Evolutionary conservation across 257 asterid species (phyloP), one percentile per base, ranked within the genome.

Genomic region (Craterostigma plantagineum): DNA sequence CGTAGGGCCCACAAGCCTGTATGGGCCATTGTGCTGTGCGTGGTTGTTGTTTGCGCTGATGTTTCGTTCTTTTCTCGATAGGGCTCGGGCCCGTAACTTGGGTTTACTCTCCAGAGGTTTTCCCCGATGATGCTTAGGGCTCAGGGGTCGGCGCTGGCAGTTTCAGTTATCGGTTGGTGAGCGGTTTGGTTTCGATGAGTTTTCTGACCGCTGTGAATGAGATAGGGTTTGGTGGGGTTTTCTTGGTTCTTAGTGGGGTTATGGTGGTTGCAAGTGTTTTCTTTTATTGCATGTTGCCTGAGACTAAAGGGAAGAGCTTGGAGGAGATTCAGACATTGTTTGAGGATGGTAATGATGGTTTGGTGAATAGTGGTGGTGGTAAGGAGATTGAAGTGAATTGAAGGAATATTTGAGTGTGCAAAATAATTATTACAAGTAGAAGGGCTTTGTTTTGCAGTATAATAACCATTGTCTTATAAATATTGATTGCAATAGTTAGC

Each of bases 11-110:
- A 64, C 1, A 72, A 75, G 40, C 92, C 92, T 0, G 30, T 9
- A 5, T 79, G 95, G 95, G 91, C 92, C 76, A 6, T n/a, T n/a
- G 85, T 69, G 0, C 5, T 79, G 35, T 76, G 82, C 11, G 78
- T 75, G 7, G 53, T 73, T 0, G 67, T 86, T 0, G 91, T 78
- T 0, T 82, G 86, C 33, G 82, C 80, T 0, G 91, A 75, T 10
- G 91, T 78, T 0, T 82, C 91, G 0, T 82, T n/a, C n/a, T 82
- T 52, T 82, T 79, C 65, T 78, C 95, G 0, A 79, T 82, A 35
- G 92, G 95, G 64, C 80, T 79, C 43, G 92, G 95, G 56, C 92
- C 95, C 7, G 66, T 82, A 2, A 79, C 92, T 0, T 75, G 95
- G 92, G 92, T 82, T 1, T 79, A 82, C 59, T 66, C 92, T 0